Percentiles rank a stretch among this genome's conserved stretches.
phyloP scores from a whole-genome alignment of 768 basidiomycete species.

The Lentinus brumalis region DNA sequence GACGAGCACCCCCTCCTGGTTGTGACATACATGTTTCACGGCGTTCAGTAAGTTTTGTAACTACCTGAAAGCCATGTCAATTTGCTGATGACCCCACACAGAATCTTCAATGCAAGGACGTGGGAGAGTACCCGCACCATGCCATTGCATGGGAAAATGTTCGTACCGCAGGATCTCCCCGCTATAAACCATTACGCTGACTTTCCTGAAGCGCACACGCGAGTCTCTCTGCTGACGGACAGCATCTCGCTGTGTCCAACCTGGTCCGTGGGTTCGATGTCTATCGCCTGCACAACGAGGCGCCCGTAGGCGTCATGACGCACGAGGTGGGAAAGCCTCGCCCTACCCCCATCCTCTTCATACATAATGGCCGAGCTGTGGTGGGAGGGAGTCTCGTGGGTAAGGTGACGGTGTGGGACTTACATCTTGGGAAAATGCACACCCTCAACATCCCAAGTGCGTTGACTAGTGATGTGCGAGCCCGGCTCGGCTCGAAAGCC shows the following conservation, averaged over 20 bases:
- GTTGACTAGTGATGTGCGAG: too few species aligned
- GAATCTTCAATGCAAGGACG: not conserved
- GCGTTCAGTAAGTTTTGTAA: not conserved
- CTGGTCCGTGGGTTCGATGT: not conserved
- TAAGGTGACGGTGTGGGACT: not conserved
- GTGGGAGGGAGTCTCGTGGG: not conserved
- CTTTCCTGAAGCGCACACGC: not conserved
- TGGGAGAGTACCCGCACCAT: not conserved
- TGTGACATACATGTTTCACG: conserved; percentile 2
- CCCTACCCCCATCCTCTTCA: not conserved
- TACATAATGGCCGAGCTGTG: not conserved
- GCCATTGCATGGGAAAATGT: not conserved
- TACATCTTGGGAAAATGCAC: not conserved
- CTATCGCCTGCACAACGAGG: not conserved
- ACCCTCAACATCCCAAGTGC: not conserved
- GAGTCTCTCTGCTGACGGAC: not conserved
- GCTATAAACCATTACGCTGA: too few species aligned
- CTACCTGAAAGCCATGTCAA: not conserved
- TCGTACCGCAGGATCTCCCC: too few species aligned
- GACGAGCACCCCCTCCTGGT: not conserved
- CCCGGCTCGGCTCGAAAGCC: too few species aligned
- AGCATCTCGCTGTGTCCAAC: not conserved
- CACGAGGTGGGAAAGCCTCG: not conserved
- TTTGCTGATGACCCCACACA: not conserved
- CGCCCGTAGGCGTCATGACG: not conserved